Evolutionary conservation across 495 filamentous ascomycete species (phyloP).

Genomic region (Parathielavia hyrcaniae): DNA sequence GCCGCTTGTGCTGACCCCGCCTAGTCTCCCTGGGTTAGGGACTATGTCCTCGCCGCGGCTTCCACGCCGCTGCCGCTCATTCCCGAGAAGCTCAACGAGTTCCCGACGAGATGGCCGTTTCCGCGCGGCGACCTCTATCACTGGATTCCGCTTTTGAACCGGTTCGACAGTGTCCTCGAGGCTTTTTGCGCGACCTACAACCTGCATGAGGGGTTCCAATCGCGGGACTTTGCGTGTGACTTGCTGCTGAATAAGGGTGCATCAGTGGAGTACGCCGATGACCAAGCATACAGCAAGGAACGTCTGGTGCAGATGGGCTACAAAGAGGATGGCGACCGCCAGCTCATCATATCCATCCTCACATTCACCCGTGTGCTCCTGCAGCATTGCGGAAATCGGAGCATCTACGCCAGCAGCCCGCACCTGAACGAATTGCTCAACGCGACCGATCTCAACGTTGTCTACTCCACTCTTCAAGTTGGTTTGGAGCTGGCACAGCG

Average conservation of each 20-base stretch:
- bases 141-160: conserved; percentile 92
- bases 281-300: conserved; percentile 37
- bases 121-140: conserved; percentile 97
- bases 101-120: conserved; percentile 87
- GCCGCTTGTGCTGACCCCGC: conserved; percentile 2
- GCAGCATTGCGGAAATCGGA: conserved; percentile 94
- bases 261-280: conserved; percentile 35
- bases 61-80: conserved; percentile 68
- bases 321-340: conserved; percentile 64
- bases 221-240: conserved; percentile 59
- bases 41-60: conserved; percentile 64
- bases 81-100: conserved; percentile 66
- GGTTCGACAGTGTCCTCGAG: conserved; percentile 85
- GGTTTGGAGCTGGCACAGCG: conserved; percentile 79
- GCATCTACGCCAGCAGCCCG: conserved; percentile 85
- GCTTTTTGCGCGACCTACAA: conserved; percentile 74
- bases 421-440: conserved; percentile 83
- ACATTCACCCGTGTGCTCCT: conserved; percentile 79
- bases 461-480: conserved; percentile 68
- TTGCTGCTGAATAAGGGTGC: conserved; percentile 51
- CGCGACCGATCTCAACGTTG: conserved; percentile 70
- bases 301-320: conserved; percentile 56
- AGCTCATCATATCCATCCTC: conserved; percentile 72
- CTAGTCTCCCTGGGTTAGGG: conserved; percentile 78
- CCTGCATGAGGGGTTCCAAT: conserved; percentile 75